phyloP scores from a whole-genome alignment of 352 stramenopile species.

The Pythium aphanidermatum region DNA sequence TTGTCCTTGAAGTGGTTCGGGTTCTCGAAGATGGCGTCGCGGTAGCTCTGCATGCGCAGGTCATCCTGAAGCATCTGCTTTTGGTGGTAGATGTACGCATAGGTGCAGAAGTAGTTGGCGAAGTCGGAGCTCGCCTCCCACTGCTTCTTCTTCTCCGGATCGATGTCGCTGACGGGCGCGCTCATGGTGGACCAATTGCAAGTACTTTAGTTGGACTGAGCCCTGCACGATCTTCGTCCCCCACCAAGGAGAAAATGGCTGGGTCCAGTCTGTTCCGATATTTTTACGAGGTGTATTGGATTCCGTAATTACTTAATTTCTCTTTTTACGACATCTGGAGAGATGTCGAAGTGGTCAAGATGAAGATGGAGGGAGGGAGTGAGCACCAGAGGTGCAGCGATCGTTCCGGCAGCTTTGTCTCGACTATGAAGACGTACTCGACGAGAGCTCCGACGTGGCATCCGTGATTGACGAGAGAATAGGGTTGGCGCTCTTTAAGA shows the following conservation, averaged over 20 bases:
- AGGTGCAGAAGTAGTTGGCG: conserved; percentile 89
- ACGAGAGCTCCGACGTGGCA: conserved; percentile 49
- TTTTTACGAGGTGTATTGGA: conserved; percentile 5
- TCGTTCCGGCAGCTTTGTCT: conserved; percentile 51
- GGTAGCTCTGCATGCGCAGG: conserved; percentile 98
- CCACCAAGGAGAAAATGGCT: conserved; percentile 9
- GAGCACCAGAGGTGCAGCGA: conserved; percentile 25
- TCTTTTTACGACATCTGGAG: too few relatives aligned
- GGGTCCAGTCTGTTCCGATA: conserved; percentile 3
- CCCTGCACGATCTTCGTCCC: too few relatives aligned
- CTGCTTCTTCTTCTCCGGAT: conserved; percentile 73
- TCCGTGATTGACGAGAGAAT: conserved; percentile 62
- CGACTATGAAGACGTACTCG: conserved; percentile 66
- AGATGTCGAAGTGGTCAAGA: conserved; percentile 17
- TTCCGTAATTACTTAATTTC: conserved; percentile 13
- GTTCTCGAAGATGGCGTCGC: conserved; percentile 98
- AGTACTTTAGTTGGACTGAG: too few relatives aligned
- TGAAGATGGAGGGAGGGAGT: conserved; percentile 10
- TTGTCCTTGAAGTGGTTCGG: conserved; percentile 97
- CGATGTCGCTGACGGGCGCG: conserved; percentile 39
- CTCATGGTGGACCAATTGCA: conserved; percentile 10
- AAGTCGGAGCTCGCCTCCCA: conserved; percentile 85
- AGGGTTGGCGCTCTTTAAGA: conserved; percentile 77
- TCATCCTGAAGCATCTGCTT: conserved; percentile 99
- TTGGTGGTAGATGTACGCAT: conserved; percentile 89